Base-by-base conservation (phyloP, 352 stramenopile species). In the Blastocystis sp. region DNA sequence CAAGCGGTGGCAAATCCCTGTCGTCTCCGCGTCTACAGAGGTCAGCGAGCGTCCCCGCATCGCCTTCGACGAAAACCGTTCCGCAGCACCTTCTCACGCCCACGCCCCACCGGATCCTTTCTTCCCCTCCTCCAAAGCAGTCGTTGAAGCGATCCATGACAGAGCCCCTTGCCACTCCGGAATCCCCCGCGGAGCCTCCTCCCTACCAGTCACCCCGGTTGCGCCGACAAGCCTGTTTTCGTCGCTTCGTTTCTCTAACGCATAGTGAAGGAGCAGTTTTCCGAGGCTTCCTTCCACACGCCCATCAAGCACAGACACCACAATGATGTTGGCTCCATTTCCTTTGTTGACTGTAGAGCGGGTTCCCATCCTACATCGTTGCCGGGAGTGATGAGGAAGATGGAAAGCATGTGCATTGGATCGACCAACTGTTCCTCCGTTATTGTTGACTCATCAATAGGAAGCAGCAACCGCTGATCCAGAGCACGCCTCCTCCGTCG, bases 371-470 rank as follows among this genome's bases (percentile, higher is more conserved):
- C 24, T 81, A 81, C 24, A 64, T 54, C 7, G 59, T 66, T 42
- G 38, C 28, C 7, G 14, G 48, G 14, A 59, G 24, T 9, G 7
- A 9, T 10, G 34, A 77, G n/a, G 71, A 66, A 48, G 54, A 63
- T 9, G 71, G 66, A 66, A 54, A 59, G 28, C 71, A 81, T 60
- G 43, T 81, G 34, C 71, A 59, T 7, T 81, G 71, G 71, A 60
- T 42, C 21, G 71, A 81, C 71, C 64, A 81, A 81, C 11, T 54
- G 71, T 81, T 54, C 48, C 21, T 38, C 2, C 52, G 3, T 21
- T 11, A 11, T 17, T 11, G 7, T 64, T 7, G 6, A 2, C 9
- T 81, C 11, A 81, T 21, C 11, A 60, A 17, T 42, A 81, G 71
- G 11, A 40, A 17, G 3, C 71, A 81, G 43, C 64, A 60, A 21